Base-by-base conservation (phyloP, 2,329 filamentous ascomycete genomes). In the Colletotrichum sp. region DNA sequence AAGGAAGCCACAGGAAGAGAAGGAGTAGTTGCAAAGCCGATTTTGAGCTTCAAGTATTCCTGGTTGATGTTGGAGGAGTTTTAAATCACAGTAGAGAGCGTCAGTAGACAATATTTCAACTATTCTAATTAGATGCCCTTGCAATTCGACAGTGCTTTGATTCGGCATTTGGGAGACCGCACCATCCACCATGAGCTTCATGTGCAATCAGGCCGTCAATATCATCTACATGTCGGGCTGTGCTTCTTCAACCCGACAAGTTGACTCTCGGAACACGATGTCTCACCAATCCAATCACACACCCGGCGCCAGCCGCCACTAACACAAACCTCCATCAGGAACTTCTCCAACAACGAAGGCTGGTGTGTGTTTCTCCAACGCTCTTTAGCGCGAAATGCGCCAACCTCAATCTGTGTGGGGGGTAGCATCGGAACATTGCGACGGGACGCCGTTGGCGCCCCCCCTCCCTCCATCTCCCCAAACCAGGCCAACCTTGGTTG, bases 331-430 rank as follows among this genome's bases (percentile, higher is more conserved):
- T 21, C 44, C 44, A 49, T 21, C 44, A 1, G 44, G 8, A 21
- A 7, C 44, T 49, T 49, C 44, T 49, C 44, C 44, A 49, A 49
- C 44, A 6, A 49, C 0, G 10, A 49, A 49, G 18, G 5, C 6
- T 49, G 44, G 10, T 49, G 18, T 4, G 10, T 7, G 44, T 49
- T 30, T 62, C 59, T 62, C 28, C 59, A 21, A 62, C 18, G 16
- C 59, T 62, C 59, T 62, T 32, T 34, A 62, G 59, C 59, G 59
- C 59, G 28, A 32, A 30, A 62, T 34, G 60, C 21, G 68, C 24
- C 39, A 21, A 49, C 39, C 39, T 49, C 39, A n/a, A 49, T 49
- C 9, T 26, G 24, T 16, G 16, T 26, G 59, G 60, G 13, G 30
- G 68, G 44, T 67, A 26, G 30, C 59, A 57, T 59, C 49, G 60